These are phyloP conservation scores for Amphicarpaea edgeworthii DNA, from an alignment of 306 rosid species.

Conservation along the genomic window DNA sequence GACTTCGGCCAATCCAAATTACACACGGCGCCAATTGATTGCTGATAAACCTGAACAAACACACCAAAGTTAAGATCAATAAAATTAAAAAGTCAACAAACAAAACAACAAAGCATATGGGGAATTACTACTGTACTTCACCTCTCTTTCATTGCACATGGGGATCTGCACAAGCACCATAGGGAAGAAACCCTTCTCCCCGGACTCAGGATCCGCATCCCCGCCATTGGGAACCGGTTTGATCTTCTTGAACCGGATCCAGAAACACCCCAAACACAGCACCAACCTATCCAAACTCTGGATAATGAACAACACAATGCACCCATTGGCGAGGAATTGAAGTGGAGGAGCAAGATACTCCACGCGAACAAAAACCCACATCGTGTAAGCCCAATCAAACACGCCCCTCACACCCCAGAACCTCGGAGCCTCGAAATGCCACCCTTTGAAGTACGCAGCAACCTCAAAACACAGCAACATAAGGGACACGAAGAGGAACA, in stretches of 20 bases:
- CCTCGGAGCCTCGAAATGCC: constrained; percentile 72
- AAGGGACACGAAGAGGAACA: constrained; percentile 67
- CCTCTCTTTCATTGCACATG: constrained; percentile 95
- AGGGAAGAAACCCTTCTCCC: constrained; percentile 74
- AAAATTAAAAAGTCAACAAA: not conserved
- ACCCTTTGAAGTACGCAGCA: constrained; percentile 75
- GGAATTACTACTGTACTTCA: constrained; percentile 31
- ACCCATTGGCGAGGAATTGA: constrained; percentile 75
- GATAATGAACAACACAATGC: constrained; percentile 72
- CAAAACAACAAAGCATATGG: too few species aligned
- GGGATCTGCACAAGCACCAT: constrained; percentile 96
- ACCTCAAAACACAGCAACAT: constrained; percentile 68
- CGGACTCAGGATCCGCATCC: constrained; percentile 72
- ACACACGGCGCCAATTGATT: constrained; percentile 85
- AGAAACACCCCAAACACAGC: constrained; percentile 89
- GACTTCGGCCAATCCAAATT: constrained; percentile 91
- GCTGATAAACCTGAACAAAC: constrained; percentile 78
- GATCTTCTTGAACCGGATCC: constrained; percentile 81
- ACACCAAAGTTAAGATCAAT: constrained; percentile 18
- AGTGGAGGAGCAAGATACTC: constrained; percentile 90
- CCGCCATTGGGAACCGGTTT: constrained; percentile 65
- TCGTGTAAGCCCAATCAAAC: constrained; percentile 70
- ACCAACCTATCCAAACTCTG: constrained; percentile 85
- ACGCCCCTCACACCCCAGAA: constrained; percentile 65
- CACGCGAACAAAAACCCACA: constrained; percentile 80